Evolutionary conservation across 768 basidiomycete species (phyloP).

Genomic region (Phaeolepiota aurea): DNA sequence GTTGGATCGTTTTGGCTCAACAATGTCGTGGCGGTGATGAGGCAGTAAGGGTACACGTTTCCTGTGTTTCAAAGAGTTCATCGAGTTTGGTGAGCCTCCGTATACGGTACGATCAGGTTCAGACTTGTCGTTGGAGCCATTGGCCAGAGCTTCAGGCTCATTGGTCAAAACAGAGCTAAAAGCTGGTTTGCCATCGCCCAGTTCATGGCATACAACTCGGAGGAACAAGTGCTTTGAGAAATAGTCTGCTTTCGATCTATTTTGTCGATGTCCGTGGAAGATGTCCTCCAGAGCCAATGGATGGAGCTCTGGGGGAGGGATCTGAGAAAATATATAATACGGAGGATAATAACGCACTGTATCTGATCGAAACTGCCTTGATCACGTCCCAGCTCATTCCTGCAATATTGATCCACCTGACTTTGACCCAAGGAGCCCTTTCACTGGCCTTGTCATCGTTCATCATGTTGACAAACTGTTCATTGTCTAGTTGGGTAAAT

Average conservation of each 20-base stretch:
- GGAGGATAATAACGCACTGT: slow-evolving; percentile 30
- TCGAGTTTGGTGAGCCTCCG: slow-evolving; percentile 2
- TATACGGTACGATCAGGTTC: slow-evolving; percentile 6
- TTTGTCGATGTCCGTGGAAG: slow-evolving; percentile 44
- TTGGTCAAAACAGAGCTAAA: background rate
- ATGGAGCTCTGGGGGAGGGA: slow-evolving; percentile 41
- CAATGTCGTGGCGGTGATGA: slow-evolving; percentile 10
- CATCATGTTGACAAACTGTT: slow-evolving; percentile 52
- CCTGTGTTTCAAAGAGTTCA: slow-evolving; percentile 4
- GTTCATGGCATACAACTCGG: slow-evolving; percentile 56
- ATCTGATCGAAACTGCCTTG: slow-evolving; percentile 56
- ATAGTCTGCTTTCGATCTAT: slow-evolving; percentile 64
- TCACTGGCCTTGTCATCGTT: slow-evolving; percentile 30
- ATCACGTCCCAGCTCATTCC: slow-evolving; percentile 70
- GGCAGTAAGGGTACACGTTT: slow-evolving; percentile 14
- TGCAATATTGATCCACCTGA: slow-evolving; percentile 68
- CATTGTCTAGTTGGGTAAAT: slow-evolving; percentile 49
- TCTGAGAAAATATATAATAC: background rate
- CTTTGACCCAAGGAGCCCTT: slow-evolving; percentile 55
- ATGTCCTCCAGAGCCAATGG: slow-evolving; percentile 68
- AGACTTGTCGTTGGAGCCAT: slow-evolving; percentile 5
- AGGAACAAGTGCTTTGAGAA: slow-evolving; percentile 66
- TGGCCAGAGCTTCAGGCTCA: slow-evolving; percentile 5
- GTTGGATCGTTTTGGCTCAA: background rate
- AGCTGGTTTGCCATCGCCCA: slow-evolving; percentile 22